These are phyloP conservation scores for Solanum bulbocastanum DNA, from an alignment of 257 asterid genomes.

Conservation along the genomic window DNA sequence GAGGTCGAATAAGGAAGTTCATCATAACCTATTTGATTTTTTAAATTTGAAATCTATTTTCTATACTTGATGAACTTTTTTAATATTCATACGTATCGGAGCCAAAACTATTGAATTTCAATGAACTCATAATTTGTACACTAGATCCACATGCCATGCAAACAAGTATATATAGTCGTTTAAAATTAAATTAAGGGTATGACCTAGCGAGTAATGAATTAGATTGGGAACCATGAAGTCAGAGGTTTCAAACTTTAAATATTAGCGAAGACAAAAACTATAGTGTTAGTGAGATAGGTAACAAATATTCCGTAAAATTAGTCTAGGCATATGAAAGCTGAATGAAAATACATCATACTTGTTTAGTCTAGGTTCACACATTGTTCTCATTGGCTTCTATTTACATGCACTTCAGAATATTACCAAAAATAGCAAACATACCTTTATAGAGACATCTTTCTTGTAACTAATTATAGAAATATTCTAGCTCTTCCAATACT, in stretches of 20 bases:
- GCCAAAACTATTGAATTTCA: neutral
- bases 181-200: neutral
- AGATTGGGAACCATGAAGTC: neutral
- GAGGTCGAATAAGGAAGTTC: neutral
- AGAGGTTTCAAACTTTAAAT: too few species aligned
- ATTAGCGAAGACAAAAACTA: too few species aligned
- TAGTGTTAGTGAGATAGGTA: neutral
- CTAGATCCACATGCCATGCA: neutral
- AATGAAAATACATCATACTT: too few species aligned
- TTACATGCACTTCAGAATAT: too few species aligned
- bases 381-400: too few species aligned
- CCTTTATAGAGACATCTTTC: neutral
- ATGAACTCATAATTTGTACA: neutral
- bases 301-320: neutral
- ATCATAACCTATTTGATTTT: neutral
- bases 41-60: neutral
- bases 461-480: neutral
- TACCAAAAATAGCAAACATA: constrained; percentile 1
- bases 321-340: neutral
- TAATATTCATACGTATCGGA: accelerated
- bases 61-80: neutral
- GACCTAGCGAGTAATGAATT: neutral
- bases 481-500: neutral
- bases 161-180: neutral
- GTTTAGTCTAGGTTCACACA: too few species aligned